These are phyloP conservation scores for Coniella vitis DNA, from an alignment of 2,329 filamentous ascomycete species.

Conservation along the genomic window DNA sequence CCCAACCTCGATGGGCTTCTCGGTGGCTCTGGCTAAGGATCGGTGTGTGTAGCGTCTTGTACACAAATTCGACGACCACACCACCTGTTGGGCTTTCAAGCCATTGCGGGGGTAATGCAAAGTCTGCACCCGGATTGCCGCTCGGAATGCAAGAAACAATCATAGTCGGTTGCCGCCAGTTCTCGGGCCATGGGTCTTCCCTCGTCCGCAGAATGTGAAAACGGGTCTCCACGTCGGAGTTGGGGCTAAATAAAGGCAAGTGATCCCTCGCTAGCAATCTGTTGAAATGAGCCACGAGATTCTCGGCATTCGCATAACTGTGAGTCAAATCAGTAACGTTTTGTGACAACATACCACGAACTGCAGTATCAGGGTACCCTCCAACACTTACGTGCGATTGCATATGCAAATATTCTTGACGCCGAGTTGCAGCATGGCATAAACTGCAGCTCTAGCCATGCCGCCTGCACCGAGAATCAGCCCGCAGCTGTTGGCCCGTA, in stretches of 20 bases:
- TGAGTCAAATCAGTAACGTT: not conserved
- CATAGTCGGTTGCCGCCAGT: constrained; percentile 60
- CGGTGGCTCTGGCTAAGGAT: constrained; percentile 60
- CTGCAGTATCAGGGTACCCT: too few relatives aligned
- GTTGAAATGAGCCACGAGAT: constrained; percentile 65
- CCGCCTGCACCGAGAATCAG: constrained; percentile 62
- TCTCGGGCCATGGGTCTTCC: constrained; percentile 57
- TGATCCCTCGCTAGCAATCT: constrained; percentile 39
- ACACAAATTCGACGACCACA: constrained; percentile 68
- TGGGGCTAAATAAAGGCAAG: constrained; percentile 36
- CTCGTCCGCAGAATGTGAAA: constrained; percentile 54
- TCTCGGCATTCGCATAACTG: constrained; percentile 51
- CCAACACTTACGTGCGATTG: constrained; percentile 58
- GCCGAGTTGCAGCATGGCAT: constrained; percentile 70
- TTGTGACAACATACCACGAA: too few relatives aligned
- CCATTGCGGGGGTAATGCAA: constrained; percentile 64
- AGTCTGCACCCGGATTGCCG: constrained; percentile 58
- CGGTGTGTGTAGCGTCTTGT: constrained; percentile 66
- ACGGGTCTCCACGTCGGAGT: constrained; percentile 32
- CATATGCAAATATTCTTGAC: constrained; percentile 69
- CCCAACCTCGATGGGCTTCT: constrained; percentile 58
- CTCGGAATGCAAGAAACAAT: constrained; percentile 70
- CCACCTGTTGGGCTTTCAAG: constrained; percentile 66
- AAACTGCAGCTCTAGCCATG: constrained; percentile 72
- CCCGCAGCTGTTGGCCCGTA: constrained; percentile 47